A percentile compares a stretch with the other conserved stretches of the same genome.
Conservation (phyloP, 768 basidiomycete genomes). For the Hemileccinum rubropunctum region DNA sequence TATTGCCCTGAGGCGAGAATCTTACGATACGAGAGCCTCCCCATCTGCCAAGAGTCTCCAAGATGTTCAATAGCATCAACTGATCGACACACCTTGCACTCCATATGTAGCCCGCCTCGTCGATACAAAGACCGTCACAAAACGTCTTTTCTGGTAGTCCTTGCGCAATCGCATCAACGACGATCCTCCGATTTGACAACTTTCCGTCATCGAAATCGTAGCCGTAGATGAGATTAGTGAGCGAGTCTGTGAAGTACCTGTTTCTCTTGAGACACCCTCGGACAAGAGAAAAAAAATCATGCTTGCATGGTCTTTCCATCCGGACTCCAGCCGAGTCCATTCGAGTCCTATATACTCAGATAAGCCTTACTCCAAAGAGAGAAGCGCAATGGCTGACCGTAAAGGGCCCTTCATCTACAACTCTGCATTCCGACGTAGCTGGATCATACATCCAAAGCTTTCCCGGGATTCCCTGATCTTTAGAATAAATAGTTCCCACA, state of each 20-base stretch:
- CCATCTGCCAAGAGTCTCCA: conserved; percentile 44
- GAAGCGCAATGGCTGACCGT: conserved; percentile 42
- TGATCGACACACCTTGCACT: conserved; percentile 46
- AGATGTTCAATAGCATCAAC: conserved; percentile 2
- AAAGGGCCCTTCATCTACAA: conserved; percentile 63
- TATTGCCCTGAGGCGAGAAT: conserved; percentile 49
- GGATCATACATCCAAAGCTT: conserved; percentile 62
- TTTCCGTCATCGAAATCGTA: conserved; percentile 53
- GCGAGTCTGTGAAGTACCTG: conserved; percentile 72
- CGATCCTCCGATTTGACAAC: conserved; percentile 53
- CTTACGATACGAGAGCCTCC: conserved; percentile 58
- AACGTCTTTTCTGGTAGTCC: conserved; percentile 50
- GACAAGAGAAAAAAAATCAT: conserved; percentile 4
- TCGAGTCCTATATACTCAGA: conserved; percentile 11
- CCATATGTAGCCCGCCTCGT: conserved; percentile 63
- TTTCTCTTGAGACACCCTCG: conserved; percentile 6
- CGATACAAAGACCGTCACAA: conserved; percentile 67
- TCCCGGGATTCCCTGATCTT: conserved; percentile 50
- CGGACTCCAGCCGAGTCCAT: conserved; percentile 23
- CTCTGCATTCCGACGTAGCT: conserved; percentile 38
- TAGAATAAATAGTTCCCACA: conserved; percentile 58
- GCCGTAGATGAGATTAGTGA: conserved; percentile 62
- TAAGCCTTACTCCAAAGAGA: conserved; percentile 4
- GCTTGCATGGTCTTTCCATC: conserved; percentile 21
- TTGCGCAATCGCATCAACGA: conserved; percentile 54